Conservation (phyloP, 257 asterid genomes). For the Ehretia macrophylla region DNA sequence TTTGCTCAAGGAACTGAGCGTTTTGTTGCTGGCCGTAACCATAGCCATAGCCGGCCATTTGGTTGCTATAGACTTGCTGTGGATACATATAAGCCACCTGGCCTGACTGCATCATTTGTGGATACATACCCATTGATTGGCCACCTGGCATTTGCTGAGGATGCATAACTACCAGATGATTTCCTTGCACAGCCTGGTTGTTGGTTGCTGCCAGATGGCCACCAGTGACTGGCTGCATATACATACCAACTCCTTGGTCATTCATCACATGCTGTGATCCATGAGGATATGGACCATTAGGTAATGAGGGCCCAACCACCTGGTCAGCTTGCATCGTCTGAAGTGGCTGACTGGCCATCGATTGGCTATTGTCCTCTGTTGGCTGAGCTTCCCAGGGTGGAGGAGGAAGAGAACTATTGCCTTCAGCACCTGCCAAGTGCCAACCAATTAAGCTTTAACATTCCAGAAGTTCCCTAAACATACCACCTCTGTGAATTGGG, state of each 20-base stretch:
- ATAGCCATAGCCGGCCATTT: constrained; percentile 57
- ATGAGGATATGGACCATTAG: constrained; percentile 37
- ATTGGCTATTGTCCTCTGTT: constrained; percentile 35
- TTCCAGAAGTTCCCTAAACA: neutral
- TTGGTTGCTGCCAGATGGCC: constrained; percentile 32
- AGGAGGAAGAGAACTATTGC: constrained; percentile 61
- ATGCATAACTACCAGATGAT: constrained; percentile 34
- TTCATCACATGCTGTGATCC: constrained; percentile 32
- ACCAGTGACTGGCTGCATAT: constrained; percentile 33
- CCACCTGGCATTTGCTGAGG: constrained; percentile 32
- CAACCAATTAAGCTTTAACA: constrained; percentile 11
- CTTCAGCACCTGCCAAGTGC: constrained; percentile 53
- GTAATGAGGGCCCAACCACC: constrained; percentile 28
- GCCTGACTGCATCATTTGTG: constrained; percentile 59
- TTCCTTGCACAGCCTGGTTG: constrained; percentile 32
- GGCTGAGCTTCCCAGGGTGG: constrained; percentile 94
- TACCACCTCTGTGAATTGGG: neutral
- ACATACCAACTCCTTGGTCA: constrained; percentile 39
- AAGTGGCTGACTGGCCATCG: constrained; percentile 32
- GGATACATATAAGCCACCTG: constrained; percentile 76
- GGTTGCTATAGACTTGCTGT: constrained; percentile 68
- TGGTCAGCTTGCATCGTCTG: constrained; percentile 40
- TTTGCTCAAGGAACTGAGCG: constrained; percentile 59
- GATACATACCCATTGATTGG: constrained; percentile 50
- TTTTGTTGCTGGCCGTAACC: constrained; percentile 65